phyloP scores from a whole-genome alignment of 805 yeast species.

The Ogataea nakhonphanomensis region DNA sequence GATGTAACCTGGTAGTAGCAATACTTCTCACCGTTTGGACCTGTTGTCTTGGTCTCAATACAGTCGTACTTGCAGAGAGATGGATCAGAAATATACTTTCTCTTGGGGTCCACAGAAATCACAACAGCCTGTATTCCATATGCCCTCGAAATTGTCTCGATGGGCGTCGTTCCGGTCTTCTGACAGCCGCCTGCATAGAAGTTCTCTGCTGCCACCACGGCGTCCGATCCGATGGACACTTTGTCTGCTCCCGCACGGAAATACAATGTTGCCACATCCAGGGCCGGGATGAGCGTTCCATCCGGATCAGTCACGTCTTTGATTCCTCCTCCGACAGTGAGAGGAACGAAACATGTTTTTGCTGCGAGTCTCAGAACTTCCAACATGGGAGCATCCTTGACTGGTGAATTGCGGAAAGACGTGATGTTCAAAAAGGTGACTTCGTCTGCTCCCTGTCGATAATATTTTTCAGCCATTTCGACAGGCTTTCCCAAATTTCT shows the following conservation, averaged over 20 bases:
- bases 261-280: conserved; percentile 85
- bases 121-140: conserved; percentile 98
- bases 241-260: conserved; percentile 98
- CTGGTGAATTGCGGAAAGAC: conserved; percentile 90
- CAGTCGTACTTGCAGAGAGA: conserved; percentile 57
- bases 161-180: conserved; percentile 77
- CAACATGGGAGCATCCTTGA: conserved; percentile 92
- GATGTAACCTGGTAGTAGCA: conserved; percentile 96
- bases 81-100: conserved; percentile 71
- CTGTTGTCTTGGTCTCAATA: conserved; percentile 60
- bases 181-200: conserved; percentile 57
- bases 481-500: conserved; percentile 97
- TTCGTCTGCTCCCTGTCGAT: conserved; percentile 95
- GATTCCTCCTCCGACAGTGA: conserved; percentile 98
- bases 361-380: conserved; percentile 82
- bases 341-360: conserved; percentile 89
- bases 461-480: conserved; percentile 85
- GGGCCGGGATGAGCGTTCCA: conserved; percentile 75
- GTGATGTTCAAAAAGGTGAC: conserved; percentile 93
- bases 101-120: conserved; percentile 95
- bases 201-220: conserved; percentile 86
- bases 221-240: conserved; percentile 96
- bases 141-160: conserved; percentile 86
- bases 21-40: conserved; percentile 85
- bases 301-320: conserved; percentile 85